Percentiles rank a stretch among this genome's conserved stretches.
Conservation (phyloP, 331 rosid species). For the Acacia concinna region DNA sequence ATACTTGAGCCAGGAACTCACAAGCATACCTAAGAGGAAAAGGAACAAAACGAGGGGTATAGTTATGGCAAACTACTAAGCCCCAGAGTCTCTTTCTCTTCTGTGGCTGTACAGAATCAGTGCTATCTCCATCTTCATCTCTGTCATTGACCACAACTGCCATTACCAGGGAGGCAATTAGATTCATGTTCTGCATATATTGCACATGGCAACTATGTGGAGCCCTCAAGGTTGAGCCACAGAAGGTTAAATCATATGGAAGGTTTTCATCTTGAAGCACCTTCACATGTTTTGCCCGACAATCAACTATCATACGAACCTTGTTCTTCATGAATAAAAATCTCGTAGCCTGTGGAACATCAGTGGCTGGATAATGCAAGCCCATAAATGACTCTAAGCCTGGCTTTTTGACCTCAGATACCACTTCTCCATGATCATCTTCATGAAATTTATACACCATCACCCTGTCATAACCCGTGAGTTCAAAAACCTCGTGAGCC, state of each 20-base stretch:
- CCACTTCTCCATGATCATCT: constrained; percentile 85
- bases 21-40: constrained; percentile 90
- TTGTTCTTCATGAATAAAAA: constrained; percentile 75
- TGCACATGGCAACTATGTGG: constrained; percentile 79
- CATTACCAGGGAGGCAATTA: constrained; percentile 81
- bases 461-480: constrained; percentile 90
- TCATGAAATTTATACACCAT: constrained; percentile 91
- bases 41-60: constrained; percentile 74
- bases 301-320: constrained; percentile 85
- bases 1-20: constrained; percentile 82
- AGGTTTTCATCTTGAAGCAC: constrained; percentile 72
- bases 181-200: constrained; percentile 77
- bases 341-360: constrained; percentile 80
- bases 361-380: constrained; percentile 85
- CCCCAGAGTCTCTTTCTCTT: constrained; percentile 85
- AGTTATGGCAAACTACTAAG: constrained; percentile 82
- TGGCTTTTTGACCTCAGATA: constrained; percentile 67
- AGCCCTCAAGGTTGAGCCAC: constrained; percentile 79
- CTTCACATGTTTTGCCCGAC: constrained; percentile 64
- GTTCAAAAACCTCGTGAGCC: constrained; percentile 86
- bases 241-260: constrained; percentile 65
- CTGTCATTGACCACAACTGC: constrained; percentile 81
- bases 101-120: constrained; percentile 57
- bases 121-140: constrained; percentile 59
- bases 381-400: constrained; percentile 78